Evolutionary conservation across 345 rosid species (phyloP), one percentile per base, ranked within the genome.

Genomic region (Raphanus sativus): DNA sequence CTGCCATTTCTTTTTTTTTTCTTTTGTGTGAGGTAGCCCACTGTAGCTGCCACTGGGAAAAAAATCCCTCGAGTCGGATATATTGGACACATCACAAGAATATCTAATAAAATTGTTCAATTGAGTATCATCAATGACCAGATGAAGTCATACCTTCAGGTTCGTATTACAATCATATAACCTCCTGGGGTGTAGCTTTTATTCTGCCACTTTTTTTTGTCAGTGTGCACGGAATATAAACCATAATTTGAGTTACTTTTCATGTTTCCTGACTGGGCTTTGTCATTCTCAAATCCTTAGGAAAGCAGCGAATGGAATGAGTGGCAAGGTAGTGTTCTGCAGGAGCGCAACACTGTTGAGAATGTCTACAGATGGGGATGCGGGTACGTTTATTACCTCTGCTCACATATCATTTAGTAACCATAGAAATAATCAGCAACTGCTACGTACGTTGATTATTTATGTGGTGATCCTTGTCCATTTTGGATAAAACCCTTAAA

Each of bases 321-420:
- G 69, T 96, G 99, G 99, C 93, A 91, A 82, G 74, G 81, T 36
- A 83, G 74, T 82, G 89, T 93, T 78, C 81, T 96, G 80, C 98
- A 89, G 75, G 95, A 89, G 76, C 96, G 99, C 62, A 96, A 93
- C 82, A 84, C 80, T 28, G 85, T 93, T 58, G 99, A 96, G 85
- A 93, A 95, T 87, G 98, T 95, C 76, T 85, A 86, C 74, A 85
- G 89, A 75, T 96, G 99, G 99, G 93, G 89, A 74, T 96, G 99
- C 75, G 98, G 98, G 99, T 96, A 89, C 34, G 59, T 56, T 73
- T 9, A 66, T 58, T 69, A 80, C 56, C 15, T 75, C 59, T 33
- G 8, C 67, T 63, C 71, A 16, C 16, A 24, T 25, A 24, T 74
- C 61, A 54, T 62, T 34, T 30, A 28, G 67, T 67, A 78, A 34